phyloP scores from a whole-genome alignment of 345 rosid species.

The Trapa bicornis region DNA sequence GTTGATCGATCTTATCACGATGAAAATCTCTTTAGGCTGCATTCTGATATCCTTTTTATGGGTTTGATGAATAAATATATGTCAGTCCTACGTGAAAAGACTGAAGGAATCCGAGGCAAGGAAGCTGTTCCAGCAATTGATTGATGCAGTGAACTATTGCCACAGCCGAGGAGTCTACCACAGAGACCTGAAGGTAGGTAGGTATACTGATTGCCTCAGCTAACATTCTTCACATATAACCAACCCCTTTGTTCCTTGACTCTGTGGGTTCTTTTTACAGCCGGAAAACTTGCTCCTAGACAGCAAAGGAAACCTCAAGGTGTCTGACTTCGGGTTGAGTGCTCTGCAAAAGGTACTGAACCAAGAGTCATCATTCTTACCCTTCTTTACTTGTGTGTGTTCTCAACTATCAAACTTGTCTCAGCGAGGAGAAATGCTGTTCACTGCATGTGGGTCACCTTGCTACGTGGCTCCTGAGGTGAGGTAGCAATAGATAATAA shows the following conservation, averaged over 20 bases:
- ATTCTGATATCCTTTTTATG: not conserved
- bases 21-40: too few relatives aligned
- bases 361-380: not conserved
- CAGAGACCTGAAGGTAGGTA: constrained; percentile 70
- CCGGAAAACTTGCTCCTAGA: constrained; percentile 82
- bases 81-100: constrained; percentile 40
- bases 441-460: constrained; percentile 93
- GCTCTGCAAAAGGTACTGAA: constrained; percentile 47
- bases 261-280: constrained; percentile 20
- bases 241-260: not conserved
- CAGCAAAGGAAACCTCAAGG: constrained; percentile 60
- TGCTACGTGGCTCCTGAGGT: constrained; percentile 95
- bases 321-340: constrained; percentile 81
- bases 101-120: constrained; percentile 63
- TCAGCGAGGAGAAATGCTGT: constrained; percentile 66
- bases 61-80: not conserved
- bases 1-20: too few relatives aligned
- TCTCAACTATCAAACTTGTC: not conserved
- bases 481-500: not conserved
- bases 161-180: constrained; percentile 81
- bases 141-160: constrained; percentile 78
- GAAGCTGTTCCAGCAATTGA: constrained; percentile 67
- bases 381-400: not conserved
- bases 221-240: not conserved
- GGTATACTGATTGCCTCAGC: not conserved